These are phyloP conservation scores for Magnaporthiopsis rhizophila DNA, from an alignment of 2,329 filamentous ascomycete species.

Conservation along the genomic window DNA sequence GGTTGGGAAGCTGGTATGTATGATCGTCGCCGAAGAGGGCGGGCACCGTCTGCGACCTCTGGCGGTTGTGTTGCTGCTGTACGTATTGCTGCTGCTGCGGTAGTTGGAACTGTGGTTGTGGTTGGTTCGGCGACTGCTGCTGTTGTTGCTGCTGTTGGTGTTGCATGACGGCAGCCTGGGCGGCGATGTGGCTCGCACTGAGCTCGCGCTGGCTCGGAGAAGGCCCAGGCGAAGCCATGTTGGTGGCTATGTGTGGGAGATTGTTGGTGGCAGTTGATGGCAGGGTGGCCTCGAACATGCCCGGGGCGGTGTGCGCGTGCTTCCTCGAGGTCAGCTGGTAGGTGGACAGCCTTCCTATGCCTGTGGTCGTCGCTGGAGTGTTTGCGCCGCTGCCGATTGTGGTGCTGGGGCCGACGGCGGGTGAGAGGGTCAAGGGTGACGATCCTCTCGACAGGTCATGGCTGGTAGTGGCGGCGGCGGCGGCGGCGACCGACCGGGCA, in stretches of 20 bases:
- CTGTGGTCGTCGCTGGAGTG: constrained; percentile 19
- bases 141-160: constrained; percentile 52
- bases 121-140: constrained; percentile 26
- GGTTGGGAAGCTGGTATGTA: constrained; percentile 12
- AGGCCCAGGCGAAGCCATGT: constrained; percentile 26
- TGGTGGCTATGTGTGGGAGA: constrained; percentile 36
- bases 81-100: constrained; percentile 38
- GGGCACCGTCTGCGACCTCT: constrained; percentile 68
- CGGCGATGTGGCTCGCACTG: constrained; percentile 70
- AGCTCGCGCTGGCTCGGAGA: constrained; percentile 28
- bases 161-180: constrained; percentile 67
- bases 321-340: constrained; percentile 45
- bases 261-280: constrained; percentile 54
- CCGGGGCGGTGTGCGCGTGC: constrained; percentile 61
- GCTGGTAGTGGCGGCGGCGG: neutral
- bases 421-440: constrained; percentile 14
- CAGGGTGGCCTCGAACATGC: constrained; percentile 67
- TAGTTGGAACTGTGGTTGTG: constrained; percentile 50
- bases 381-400: constrained; percentile 14
- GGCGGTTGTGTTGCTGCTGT: constrained; percentile 39
- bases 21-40: constrained; percentile 41
- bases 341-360: constrained; percentile 20
- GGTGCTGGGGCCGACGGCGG: constrained; percentile 12
- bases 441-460: constrained; percentile 4
- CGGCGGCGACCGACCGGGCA: constrained; percentile 11